These are phyloP conservation scores for Abrus precatorius DNA, from an alignment of 306 rosid species.

Conservation along the genomic window DNA sequence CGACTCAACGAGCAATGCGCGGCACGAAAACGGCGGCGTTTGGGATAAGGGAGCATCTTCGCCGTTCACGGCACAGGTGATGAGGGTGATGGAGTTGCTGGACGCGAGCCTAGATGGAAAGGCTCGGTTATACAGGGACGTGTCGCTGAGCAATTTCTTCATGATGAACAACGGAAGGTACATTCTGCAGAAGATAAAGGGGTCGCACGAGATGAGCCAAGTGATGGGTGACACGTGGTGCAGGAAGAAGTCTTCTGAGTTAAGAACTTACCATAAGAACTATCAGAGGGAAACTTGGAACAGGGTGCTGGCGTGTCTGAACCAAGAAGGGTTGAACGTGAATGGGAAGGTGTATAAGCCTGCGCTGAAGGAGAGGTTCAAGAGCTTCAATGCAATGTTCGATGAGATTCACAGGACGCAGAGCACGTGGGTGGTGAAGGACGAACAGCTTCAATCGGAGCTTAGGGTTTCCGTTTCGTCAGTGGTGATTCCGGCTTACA, in stretches of 20 bases:
- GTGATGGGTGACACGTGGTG: constrained; percentile 87
- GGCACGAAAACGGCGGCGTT: background rate
- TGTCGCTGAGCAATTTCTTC: constrained; percentile 69
- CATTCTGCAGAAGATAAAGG: constrained; percentile 81
- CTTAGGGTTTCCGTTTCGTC: constrained; percentile 82
- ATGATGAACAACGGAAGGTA: constrained; percentile 97
- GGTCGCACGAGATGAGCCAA: constrained; percentile 62
- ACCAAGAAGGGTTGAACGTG: constrained; percentile 67
- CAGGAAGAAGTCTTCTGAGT: constrained; percentile 69
- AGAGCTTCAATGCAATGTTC: constrained; percentile 74
- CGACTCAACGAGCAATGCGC: constrained; percentile 58
- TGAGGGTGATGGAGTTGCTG: constrained; percentile 70
- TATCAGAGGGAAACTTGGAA: constrained; percentile 88
- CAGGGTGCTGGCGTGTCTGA: constrained; percentile 62
- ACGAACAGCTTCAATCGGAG: constrained; percentile 94
- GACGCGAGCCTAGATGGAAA: constrained; percentile 69
- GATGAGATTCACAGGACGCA: constrained; percentile 93
- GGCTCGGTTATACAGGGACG: constrained; percentile 71
- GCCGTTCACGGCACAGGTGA: constrained; percentile 60
- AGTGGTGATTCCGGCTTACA: constrained; percentile 84
- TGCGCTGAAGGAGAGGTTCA: constrained; percentile 85
- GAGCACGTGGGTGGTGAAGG: constrained; percentile 92
- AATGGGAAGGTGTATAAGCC: constrained; percentile 82
- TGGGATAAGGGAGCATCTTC: constrained; percentile 13
- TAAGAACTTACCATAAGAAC: constrained; percentile 77